Evolutionary conservation across 2,329 filamentous ascomycete species (phyloP), one percentile per base, ranked within the genome.

Genomic region (Pseudogymnoascus pannorum): DNA sequence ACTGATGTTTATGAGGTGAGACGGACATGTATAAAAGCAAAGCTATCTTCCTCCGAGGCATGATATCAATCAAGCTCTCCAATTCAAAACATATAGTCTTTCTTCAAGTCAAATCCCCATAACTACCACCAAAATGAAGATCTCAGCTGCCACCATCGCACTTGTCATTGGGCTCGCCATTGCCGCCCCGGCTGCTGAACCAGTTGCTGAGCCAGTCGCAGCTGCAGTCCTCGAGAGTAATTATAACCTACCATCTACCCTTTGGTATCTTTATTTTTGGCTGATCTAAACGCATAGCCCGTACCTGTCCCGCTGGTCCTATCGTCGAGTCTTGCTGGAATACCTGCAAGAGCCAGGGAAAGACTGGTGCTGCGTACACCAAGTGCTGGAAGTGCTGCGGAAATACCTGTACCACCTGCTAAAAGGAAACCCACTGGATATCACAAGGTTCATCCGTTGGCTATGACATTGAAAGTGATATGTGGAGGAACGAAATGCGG

Each of bases 341-440:
- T 12, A 12, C 24, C 1, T 54, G 24, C 44, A 54, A 31, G 26
- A 12, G 4, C 2, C 44, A 54, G n/a, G 44, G 26, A n/a, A 54
- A 54, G 26, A 54, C 44, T 54, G 44, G 44, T 54, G 44, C 44
- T 54, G 44, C 44, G 3, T 54, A 54, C 44, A 54, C 24, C n/a
- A 54, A 18, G 14, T 54, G 44, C n/a, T 54, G 24, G 44, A 54
- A 18, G 18, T 54, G 44, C 44, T 54, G 44, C 9, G 9, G 26
- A 8, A 7, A 8, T 16, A 31, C 8, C 9, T 54, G 26, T 9
- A 31, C 26, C 4, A 54, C 44, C n/a, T 54, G 44, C n/a, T 54
- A 18, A 54, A 54, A 4, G 24, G 4, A 24, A 1, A 1, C 8
- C 2, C 24, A 29, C 44, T 29, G 1, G 11, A 2, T 20, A n/a